These are phyloP conservation scores for Austroboletus novae-zelandiae DNA, from an alignment of 1,284 basidiomycete genomes.

Conservation along the genomic window DNA sequence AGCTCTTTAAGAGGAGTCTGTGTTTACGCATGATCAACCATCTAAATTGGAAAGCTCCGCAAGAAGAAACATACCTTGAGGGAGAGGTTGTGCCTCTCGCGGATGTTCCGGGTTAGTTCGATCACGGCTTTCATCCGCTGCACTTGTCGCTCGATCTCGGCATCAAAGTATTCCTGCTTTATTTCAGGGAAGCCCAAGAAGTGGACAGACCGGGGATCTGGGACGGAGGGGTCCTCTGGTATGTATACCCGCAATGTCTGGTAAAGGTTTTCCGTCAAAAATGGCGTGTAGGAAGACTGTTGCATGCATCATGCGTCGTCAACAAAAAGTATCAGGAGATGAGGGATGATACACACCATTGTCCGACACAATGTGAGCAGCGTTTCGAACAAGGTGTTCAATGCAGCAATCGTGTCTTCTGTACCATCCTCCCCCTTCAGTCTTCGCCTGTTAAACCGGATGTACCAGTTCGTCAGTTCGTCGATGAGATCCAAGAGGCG, in stretches of 20 bases:
- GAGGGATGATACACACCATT: slow-evolving; percentile 58
- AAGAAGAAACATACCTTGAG: slow-evolving; percentile 63
- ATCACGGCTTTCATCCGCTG: slow-evolving; percentile 95
- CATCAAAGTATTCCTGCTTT: slow-evolving; percentile 94
- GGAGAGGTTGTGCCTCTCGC: slow-evolving; percentile 87
- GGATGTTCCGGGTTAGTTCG: slow-evolving; percentile 86
- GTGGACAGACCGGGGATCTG: slow-evolving; percentile 91
- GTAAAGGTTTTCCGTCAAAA: slow-evolving; percentile 96
- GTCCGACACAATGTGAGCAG: slow-evolving; percentile 93
- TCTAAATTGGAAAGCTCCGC: not conserved
- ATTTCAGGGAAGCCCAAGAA: slow-evolving; percentile 94
- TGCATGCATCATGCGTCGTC: slow-evolving; percentile 10
- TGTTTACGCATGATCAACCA: slow-evolving; percentile 2
- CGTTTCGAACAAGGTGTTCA: slow-evolving; percentile 97
- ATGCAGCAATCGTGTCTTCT: slow-evolving; percentile 85
- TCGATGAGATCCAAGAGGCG: slow-evolving; percentile 89
- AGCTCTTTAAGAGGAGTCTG: slow-evolving; percentile 93
- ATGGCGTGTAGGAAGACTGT: slow-evolving; percentile 97
- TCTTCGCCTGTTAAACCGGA: slow-evolving; percentile 95
- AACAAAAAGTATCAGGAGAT: slow-evolving; percentile 2
- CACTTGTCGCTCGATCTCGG: slow-evolving; percentile 94
- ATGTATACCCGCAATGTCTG: slow-evolving; percentile 88
- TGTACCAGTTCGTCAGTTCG: slow-evolving; percentile 99
- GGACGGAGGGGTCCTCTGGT: slow-evolving; percentile 65
- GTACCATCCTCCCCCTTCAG: slow-evolving; percentile 94